A percentile compares a stretch with the other conserved stretches of the same genome.
Conservation (phyloP, 2,329 filamentous ascomycete genomes). For the Ceratocystis cacaofunesta region DNA sequence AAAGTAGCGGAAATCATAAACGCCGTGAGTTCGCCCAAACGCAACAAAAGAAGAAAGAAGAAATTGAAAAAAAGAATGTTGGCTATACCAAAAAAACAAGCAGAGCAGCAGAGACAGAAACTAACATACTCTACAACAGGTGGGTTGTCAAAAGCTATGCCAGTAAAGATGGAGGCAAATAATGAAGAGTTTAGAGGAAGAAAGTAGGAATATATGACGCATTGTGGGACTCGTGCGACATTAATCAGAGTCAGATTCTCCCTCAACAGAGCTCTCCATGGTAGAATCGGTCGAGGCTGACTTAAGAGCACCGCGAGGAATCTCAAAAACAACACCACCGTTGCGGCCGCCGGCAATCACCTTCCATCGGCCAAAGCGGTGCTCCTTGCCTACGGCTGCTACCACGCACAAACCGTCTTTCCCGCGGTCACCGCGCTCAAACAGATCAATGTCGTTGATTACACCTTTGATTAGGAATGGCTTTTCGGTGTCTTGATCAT, state of each 20-base stretch:
- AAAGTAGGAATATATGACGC: background rate
- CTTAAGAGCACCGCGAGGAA: constrained; percentile 31
- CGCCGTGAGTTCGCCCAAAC: constrained; percentile 14
- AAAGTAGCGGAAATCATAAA: constrained; percentile 12
- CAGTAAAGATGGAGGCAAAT: background rate
- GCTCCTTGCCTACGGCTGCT: constrained; percentile 74
- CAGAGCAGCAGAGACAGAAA: background rate
- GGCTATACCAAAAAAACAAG: constrained; percentile 1
- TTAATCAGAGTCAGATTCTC: constrained; percentile 24
- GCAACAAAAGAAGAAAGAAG: background rate
- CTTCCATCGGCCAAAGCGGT: constrained; percentile 73
- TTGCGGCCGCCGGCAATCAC: constrained; percentile 51
- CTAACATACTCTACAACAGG: background rate
- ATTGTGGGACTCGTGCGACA: background rate
- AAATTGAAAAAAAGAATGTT: constrained; percentile 3
- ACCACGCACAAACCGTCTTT: constrained; percentile 68
- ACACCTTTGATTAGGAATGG: constrained; percentile 47
- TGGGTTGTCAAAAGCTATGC: background rate
- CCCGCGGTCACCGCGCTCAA: constrained; percentile 67
- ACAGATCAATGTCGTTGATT: constrained; percentile 75
- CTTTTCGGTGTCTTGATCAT: constrained; percentile 18
- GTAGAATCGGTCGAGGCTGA: constrained; percentile 24
- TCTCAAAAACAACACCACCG: constrained; percentile 75
- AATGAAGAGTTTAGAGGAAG: background rate
- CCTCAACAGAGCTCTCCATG: constrained; percentile 15